Conservation (phyloP, 2,329 filamentous ascomycete species). For the Cryphonectria radicalis region DNA sequence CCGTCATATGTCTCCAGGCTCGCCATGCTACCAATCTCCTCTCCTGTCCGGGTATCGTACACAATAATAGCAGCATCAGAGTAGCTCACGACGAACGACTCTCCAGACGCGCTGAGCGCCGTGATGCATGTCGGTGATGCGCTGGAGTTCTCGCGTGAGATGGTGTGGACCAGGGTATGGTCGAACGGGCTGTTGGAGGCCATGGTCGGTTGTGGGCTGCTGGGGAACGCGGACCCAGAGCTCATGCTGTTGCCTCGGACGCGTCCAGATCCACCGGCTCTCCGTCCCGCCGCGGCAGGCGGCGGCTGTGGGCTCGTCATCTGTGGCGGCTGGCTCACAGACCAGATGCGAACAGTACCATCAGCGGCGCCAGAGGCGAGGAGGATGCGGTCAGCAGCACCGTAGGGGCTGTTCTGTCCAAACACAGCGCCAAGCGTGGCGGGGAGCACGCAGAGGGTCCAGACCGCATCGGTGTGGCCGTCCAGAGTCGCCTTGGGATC, state of each 20-base stretch:
- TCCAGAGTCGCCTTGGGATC: slow-evolving; percentile 95
- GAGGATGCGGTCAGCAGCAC: slow-evolving; percentile 81
- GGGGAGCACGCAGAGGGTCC: slow-evolving; percentile 91
- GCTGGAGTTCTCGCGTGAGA: slow-evolving; percentile 68
- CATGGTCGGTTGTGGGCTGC: slow-evolving; percentile 84
- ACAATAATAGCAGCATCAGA: slow-evolving; percentile 88
- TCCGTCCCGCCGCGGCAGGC: slow-evolving; percentile 57
- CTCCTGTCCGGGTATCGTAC: slow-evolving; percentile 89
- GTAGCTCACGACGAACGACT: slow-evolving; percentile 92
- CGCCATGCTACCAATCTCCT: slow-evolving; percentile 90
- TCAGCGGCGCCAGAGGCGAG: slow-evolving; percentile 92
- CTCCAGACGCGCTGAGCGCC: slow-evolving; percentile 80
- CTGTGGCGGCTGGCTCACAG: slow-evolving; percentile 88
- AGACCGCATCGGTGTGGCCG: slow-evolving; percentile 93
- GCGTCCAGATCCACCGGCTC: slow-evolving; percentile 65
- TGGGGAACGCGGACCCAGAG: slow-evolving; percentile 89
- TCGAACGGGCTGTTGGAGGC: slow-evolving; percentile 86
- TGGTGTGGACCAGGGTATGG: slow-evolving; percentile 86
- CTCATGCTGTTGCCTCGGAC: slow-evolving; percentile 91
- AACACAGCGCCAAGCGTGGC: slow-evolving; percentile 81
- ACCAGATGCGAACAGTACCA: slow-evolving; percentile 91
- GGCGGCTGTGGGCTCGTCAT: slow-evolving; percentile 77
- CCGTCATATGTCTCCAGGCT: slow-evolving; percentile 93
- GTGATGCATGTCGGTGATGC: slow-evolving; percentile 90
- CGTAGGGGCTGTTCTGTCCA: slow-evolving; percentile 74